A percentile compares a stretch with the other conserved stretches of the same genome.
phyloP scores from a whole-genome alignment of 805 yeast genomes.

The Saccharomycopsis oosterbeekiorum region DNA sequence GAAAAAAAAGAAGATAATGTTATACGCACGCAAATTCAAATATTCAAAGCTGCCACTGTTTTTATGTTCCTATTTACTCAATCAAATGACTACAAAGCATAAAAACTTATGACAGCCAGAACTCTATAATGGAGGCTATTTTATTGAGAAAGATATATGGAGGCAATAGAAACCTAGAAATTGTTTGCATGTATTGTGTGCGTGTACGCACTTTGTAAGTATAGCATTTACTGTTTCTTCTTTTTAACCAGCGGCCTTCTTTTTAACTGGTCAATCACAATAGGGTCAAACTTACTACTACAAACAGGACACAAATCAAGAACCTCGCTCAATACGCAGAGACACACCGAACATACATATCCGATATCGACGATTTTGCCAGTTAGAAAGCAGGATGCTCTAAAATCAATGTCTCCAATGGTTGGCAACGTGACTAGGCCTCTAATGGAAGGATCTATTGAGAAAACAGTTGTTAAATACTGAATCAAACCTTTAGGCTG shows the following conservation, averaged over 20 bases:
- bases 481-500: constrained; percentile 74
- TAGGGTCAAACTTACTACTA: constrained; percentile 62
- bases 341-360: constrained; percentile 88
- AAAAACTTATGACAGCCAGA: too few species aligned
- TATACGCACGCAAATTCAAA: too few species aligned
- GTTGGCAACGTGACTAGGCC: constrained; percentile 73
- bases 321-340: constrained; percentile 61
- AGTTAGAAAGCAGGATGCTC: constrained; percentile 89
- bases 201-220: too few species aligned
- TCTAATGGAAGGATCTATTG: constrained; percentile 77
- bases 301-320: constrained; percentile 77
- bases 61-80: too few species aligned
- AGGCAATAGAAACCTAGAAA: too few species aligned
- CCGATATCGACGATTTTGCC: constrained; percentile 91
- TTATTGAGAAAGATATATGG: too few species aligned
- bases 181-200: too few species aligned
- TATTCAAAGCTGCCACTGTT: too few species aligned
- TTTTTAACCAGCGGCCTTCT: constrained; percentile 47
- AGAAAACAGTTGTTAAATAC: constrained; percentile 70
- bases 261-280: constrained; percentile 45
- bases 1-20: too few species aligned
- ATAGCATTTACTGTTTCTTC: not conserved
- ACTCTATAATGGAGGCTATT: too few species aligned
- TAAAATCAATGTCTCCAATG: constrained; percentile 76
- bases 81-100: too few species aligned